Percentiles rank a stretch among this genome's conserved stretches.
Evolutionary conservation across 352 stramenopile genomes (phyloP).

Genomic region (Globisporangium parvum): DNA sequence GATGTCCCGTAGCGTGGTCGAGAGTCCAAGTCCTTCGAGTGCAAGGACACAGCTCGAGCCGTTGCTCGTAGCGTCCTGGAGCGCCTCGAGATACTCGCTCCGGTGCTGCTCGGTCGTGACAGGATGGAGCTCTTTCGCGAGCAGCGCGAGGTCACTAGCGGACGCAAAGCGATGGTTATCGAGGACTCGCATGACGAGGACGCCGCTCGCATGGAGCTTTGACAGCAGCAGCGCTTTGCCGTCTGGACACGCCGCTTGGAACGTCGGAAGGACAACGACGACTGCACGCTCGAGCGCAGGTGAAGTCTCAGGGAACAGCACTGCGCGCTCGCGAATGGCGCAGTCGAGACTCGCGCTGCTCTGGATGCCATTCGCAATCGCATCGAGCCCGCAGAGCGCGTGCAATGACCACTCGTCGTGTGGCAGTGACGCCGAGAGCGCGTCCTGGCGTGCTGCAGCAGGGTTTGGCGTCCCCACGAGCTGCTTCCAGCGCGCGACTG

Average conservation of each 20-base stretch:
- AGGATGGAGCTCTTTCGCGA: slow-evolving; percentile 7
- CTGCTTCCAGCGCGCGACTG: slow-evolving; percentile 31
- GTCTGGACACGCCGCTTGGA: slow-evolving; percentile 21
- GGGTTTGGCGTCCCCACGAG: slow-evolving; percentile 64
- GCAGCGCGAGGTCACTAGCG: neutral
- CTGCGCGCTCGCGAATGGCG: slow-evolving; percentile 50
- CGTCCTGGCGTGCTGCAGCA: slow-evolving; percentile 30
- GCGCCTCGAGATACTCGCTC: neutral
- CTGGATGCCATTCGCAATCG: slow-evolving; percentile 59
- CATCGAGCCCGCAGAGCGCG: slow-evolving; percentile 62
- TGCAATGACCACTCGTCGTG: slow-evolving; percentile 54
- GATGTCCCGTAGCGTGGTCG: slow-evolving; percentile 24
- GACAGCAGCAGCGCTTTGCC: slow-evolving; percentile 20
- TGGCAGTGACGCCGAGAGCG: slow-evolving; percentile 23
- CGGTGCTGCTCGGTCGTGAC: slow-evolving; percentile 5
- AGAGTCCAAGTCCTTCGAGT: slow-evolving; percentile 40
- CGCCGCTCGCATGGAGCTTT: slow-evolving; percentile 18
- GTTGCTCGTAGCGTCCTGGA: neutral
- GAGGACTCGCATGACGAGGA: slow-evolving; percentile 8
- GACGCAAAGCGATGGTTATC: neutral
- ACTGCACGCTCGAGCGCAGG: slow-evolving; percentile 27
- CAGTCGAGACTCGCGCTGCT: slow-evolving; percentile 48
- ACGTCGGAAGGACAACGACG: slow-evolving; percentile 31
- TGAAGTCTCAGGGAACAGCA: slow-evolving; percentile 41
- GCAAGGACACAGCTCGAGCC: slow-evolving; percentile 13